A percentile compares a stretch with the other conserved stretches of the same genome.
Conservation (phyloP, 2,329 filamentous ascomycete genomes). For the Hypoxylon rubiginosum region DNA sequence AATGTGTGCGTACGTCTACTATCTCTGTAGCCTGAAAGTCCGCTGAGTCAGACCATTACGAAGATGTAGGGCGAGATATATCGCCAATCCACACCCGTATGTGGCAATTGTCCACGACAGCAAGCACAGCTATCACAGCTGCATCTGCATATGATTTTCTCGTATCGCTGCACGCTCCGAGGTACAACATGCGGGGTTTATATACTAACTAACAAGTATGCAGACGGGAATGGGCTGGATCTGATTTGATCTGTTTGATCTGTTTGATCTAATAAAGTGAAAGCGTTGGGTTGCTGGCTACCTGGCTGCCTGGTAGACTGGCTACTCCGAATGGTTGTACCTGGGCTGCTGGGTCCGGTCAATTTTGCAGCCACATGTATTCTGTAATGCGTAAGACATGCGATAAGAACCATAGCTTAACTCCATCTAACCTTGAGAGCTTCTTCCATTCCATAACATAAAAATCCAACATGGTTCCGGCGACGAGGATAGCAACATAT, state of each 20-base stretch:
- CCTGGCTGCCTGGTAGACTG: no score
- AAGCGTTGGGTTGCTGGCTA: not conserved
- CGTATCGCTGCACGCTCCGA: slow-evolving; percentile 31
- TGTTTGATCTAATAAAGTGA: not conserved
- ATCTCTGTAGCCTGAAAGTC: slow-evolving; percentile 6
- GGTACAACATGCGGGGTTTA: slow-evolving; percentile 33
- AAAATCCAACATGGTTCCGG: not conserved
- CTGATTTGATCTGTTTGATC: slow-evolving; percentile 10
- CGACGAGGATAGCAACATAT: not conserved
- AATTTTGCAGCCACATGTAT: not conserved
- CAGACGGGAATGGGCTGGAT: slow-evolving; percentile 34
- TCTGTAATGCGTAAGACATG: not conserved
- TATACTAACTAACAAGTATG: no score
- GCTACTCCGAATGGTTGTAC: no score
- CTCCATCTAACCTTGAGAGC: not conserved
- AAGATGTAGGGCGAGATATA: slow-evolving; percentile 8
- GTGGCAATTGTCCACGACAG: slow-evolving; percentile 36
- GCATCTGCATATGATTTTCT: slow-evolving; percentile 14
- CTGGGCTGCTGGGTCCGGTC: no score
- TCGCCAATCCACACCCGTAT: slow-evolving; percentile 16
- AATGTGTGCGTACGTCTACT: not conserved
- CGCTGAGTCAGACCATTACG: slow-evolving; percentile 26
- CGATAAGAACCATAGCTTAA: slow-evolving; percentile 2
- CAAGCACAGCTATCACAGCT: slow-evolving; percentile 18
- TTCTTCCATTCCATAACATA: not conserved